Base-by-base conservation (phyloP, 225 moss, liverwort and hornwort genomes). In the Polytrichum formosum region DNA sequence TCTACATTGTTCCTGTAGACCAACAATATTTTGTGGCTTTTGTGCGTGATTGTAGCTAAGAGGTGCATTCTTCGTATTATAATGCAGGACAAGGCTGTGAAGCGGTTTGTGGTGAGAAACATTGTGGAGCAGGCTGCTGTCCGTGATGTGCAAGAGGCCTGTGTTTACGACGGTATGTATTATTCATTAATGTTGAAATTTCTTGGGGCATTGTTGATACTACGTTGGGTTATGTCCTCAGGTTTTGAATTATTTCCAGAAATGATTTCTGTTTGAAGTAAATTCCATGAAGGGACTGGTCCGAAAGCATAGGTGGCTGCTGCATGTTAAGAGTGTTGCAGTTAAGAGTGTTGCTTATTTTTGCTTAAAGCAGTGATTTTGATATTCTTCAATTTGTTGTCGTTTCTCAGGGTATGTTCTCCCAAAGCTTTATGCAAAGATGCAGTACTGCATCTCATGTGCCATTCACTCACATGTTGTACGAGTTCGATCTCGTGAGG, bases 51-150 rank as follows among this genome's bases (percentile, higher is more conserved):
- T 7, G 1, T 31, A 31, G 31, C 31, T 31, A 1, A 31, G 31
- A 31, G 7, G 31, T 31, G 31, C 31, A 31, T 7, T 31, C 46
- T 10, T 46, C 13, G 46, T 46, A 13, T 46, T 13, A 37, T 13
- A 46, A 21, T 16, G 2, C 79, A 96, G 93, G 93, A 96, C 84
- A 96, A 96, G 86, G 93, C 96, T 6, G 93, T 96, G 59, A 96
- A 96, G 88, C 77, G 93, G 4, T 96, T 96, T 70, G 77, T 96
- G 81, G 93, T 96, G 5, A 88, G 93, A 26, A 96, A 96, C 76
- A 96, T 96, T 23, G 96, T 96, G 21, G 93, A 96, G 73, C 93
- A 96, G 76, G 93, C 96, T 23, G 93, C 93, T 19, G 93, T 96
- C 26, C 85, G 93, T 72, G 96, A 96, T 79, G 93, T 96, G 68